phyloP scores from a whole-genome alignment of 306 rosid genomes.

The Geum urbanum region DNA sequence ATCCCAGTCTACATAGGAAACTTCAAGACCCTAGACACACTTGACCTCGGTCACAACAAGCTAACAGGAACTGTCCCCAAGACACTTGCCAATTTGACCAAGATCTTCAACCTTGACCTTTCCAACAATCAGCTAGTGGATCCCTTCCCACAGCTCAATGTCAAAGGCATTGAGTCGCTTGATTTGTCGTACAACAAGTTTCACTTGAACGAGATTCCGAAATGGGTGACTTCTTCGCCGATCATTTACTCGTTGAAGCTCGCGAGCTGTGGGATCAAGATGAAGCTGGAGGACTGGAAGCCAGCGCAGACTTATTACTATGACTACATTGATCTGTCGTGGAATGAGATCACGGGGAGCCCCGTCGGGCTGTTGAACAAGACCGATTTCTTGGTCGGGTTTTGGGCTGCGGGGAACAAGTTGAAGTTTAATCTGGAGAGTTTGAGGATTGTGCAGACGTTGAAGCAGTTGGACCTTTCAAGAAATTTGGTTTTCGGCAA shows the following conservation, averaged over 20 bases:
- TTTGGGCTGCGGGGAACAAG: conserved; percentile 54
- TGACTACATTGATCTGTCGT: conserved; percentile 73
- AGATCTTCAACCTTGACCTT: conserved; percentile 81
- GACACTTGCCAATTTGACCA: conserved; percentile 61
- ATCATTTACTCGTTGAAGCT: conserved; percentile 82
- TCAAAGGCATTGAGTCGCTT: conserved; percentile 80
- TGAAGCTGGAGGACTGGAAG: conserved; percentile 60
- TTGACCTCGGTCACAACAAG: conserved; percentile 53
- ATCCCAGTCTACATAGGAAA: conserved; percentile 77
- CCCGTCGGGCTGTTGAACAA: conserved; percentile 51
- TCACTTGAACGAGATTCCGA: conserved; percentile 52
- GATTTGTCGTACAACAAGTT: conserved; percentile 68
- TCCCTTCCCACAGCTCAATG: conserved; percentile 74
- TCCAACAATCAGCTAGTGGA: conserved; percentile 56
- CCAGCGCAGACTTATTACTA: conserved; percentile 69
- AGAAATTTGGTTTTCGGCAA: conserved; percentile 61
- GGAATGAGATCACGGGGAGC: conserved; percentile 61
- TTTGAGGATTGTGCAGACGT: conserved; percentile 47
- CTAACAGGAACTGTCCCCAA: conserved; percentile 57
- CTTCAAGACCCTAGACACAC: conserved; percentile 61
- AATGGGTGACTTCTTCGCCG: conserved; percentile 75
- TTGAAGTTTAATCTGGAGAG: conserved; percentile 49
- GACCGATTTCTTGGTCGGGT: conserved; percentile 66
- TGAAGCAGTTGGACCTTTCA: conserved; percentile 65
- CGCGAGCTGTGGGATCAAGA: conserved; percentile 64